Base-by-base conservation (phyloP, 768 basidiomycete genomes). In the Panellus pusillus region DNA sequence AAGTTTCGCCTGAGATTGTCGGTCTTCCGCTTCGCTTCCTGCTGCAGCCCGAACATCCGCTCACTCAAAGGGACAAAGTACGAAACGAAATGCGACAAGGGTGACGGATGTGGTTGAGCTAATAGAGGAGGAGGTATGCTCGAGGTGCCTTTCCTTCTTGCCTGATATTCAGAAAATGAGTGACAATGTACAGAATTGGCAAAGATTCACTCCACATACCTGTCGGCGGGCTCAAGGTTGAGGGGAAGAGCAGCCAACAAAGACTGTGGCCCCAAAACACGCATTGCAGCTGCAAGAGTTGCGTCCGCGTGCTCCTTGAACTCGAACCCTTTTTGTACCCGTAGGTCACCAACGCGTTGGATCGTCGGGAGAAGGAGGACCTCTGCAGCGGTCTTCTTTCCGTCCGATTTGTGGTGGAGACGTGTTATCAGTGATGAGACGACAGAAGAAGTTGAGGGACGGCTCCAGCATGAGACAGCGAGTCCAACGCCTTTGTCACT, bases 61-160 rank as follows among this genome's bases (percentile, higher is more conserved):
- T 98, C 95, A 44, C 94, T 97, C 44, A 98, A 72, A 15, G 96
- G 96, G 8, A 98, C 89, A 61, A 98, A 98, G 69, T 91, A 91
- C 2, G 82, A 80, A 31, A 91, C 79, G 64, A 98, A 99, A 72
- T 96, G 95, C 1, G 74, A 72, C 43, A 98, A 75, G 1, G 86
- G 87, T 2, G 95, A 89, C 2, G 87, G 79, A 67, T 98, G 89
- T 3, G 87, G 81, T 28, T 91, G 83, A 12, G 86, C 70, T 46
- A 99, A 82, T 50, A 98, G 78, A 2, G 97, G 6, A 99, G 79
- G 38, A 99, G 78, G 75, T 89, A 97, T 12, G 95, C 97, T 46
- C 91, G 86, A 12, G 95, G 93, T 61, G 93, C 91, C 32, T 75
- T 77, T 43, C 86, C 85, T n/a, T 82, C 75, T 72, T 81, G 74